Evolutionary conservation across 148 eudicot species (phyloP), one percentile per base, ranked within the genome.

Genomic region (Spergularia marina): DNA sequence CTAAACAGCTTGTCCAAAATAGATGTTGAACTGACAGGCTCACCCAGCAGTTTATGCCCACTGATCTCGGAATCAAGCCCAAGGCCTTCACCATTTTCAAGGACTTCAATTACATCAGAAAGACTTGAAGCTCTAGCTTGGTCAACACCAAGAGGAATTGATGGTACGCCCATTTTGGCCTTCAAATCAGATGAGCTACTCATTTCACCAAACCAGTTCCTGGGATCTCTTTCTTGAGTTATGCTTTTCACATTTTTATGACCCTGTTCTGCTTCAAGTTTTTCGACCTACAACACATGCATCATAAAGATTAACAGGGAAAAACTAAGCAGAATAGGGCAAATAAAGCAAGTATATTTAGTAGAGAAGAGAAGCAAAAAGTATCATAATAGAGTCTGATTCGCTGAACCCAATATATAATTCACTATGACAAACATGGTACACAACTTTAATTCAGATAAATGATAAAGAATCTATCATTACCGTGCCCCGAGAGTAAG

Each of bases 1-100:
- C 92, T 83, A 80, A 96, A 89, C n/a, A 92, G 77, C 81, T 91
- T 91, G 51, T 91, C 97, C 59, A 96, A 78, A 69, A 92, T 81
- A 63, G 93, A 85, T 12, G 88, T 78, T 57, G 93, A 83, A 41
- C 81, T 74, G 80, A 77, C 85, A 53, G 88, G 79, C 47, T 83
- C 83, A 30, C 79, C 84, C 68, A 79, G 56, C 65, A 82, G 20
- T 66, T 82, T 84, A 64, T 75, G 80, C 73, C 78, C 84, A 65
- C 79, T 74, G 73, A 74, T 72, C 66, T 84, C 82, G 54, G 84
- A 64, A 77, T 74, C 84, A 53, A 83, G 75, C 54, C 84, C 81
- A 58, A 86, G 23, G 36, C 74, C 74, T 73, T 82, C 84, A 67
- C 81, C 81, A 76, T 75, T 84, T 71, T 80, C 79, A 79, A 80